Evolutionary conservation across 805 yeast genomes (phyloP), one percentile per base, ranked within the genome.

Genomic region (Lipomyces sp.): DNA sequence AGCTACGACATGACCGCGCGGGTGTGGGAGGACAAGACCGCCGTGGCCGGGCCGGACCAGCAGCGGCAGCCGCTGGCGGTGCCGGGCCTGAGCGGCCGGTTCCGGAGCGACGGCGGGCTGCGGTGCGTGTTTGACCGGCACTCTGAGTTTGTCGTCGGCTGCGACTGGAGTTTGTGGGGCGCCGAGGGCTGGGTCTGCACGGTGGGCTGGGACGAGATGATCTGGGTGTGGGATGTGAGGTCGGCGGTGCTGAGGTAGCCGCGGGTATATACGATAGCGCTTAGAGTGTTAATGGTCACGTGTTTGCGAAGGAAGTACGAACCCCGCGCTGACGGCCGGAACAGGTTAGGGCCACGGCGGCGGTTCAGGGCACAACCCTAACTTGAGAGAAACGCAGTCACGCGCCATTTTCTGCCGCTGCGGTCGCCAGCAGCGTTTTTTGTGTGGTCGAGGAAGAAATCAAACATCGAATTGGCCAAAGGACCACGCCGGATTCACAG

Each of bases 161-260:
- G 90, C 57, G 98, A 93, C 70, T 93, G 96, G 86, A 84, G 95
- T 58, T 68, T 93, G 45, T 91, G 97, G 97, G 98, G 98, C 2
- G 83, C 82, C 60, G 95, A 93, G 1, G 97, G 97, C 1, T 90
- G 93, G 89, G 89, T 84, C 16, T 95, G 93, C 8, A 83, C 96
- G 14, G 83, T 90, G 0, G 96, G 96, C 1, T 91, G 96, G 96
- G 98, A 91, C 70, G 95, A 91, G 64, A 88, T 87, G 84, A 83
- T 89, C 5, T 83, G 84, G 64, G 77, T 93, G 6, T 93, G 95
- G 95, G 89, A 85, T 60, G 79, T 86, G 1, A 77, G 79, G 23
- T 37, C 47, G 38, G 40, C 37, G 33, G 24, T 7, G 19, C n/a
- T 8, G 33, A 22, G 43, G 13, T 14, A 39, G 43, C 32, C 13